Evolutionary conservation across 495 filamentous ascomycete genomes (phyloP), one percentile per base, ranked within the genome.

Genomic region (Aspergillus cavernicola): DNA sequence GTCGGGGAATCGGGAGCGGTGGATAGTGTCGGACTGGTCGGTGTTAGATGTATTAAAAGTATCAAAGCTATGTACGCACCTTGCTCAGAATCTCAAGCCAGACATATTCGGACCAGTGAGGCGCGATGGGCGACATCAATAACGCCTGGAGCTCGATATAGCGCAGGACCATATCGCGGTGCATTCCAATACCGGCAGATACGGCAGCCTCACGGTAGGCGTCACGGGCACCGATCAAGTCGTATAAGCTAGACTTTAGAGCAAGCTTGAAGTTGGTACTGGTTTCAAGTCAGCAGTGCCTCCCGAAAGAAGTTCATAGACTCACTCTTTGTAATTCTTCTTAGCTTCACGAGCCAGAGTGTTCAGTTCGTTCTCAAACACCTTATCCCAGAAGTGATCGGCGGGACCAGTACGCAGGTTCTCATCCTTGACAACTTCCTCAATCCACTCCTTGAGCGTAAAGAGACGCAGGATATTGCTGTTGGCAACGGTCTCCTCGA

Each of bases 311-410:
- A 19, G 6, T 32, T 15, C 41, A 15, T 24, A 38, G 38, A 67
- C 77, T 70, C 75, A 84, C 82, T 70, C 69, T 58, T 85, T 80
- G 76, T 96, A 97, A 60, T 92, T 80, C 59, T 83, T 75, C 56
- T 74, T 76, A 10, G 90, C 82, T 67, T 95, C 86, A 33, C 78
- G 76, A 16, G 89, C 85, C 10, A 96, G 77, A n/a, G 75, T 73
- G 66, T 93, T 92, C 76, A 99, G 80, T 70, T 97, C 92, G 63
- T 99, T 97, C 60, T 90, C 81, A 62, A 99, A 99, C 20, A 97
- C 74, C 48, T 83, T 77, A 65, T 97, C 93, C 75, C 88, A 89
- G 76, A 96, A 89, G 50, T 76, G 75, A 63, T 88, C 85, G 47
- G 86, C 81, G 52, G 80, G 70, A 6, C 89, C 90, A 19, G 81